Evolutionary conservation across 148 eudicot genomes (phyloP), one percentile per base, ranked within the genome.

Genomic region (Selenicereus undatus): DNA sequence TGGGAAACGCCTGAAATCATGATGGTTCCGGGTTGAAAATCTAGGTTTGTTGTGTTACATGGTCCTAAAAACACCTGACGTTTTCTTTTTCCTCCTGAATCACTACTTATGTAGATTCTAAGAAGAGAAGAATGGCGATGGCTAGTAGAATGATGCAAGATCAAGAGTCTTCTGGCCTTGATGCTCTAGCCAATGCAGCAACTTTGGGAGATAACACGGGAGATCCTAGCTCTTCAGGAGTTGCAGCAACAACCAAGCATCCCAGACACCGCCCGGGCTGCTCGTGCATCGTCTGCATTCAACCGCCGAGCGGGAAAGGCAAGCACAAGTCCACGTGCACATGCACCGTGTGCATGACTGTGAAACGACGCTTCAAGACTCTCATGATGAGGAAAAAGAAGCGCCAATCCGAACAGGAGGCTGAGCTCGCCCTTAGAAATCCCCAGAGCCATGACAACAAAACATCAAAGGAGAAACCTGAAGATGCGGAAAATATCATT

Each of bases 241-340:
- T 86, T 81, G 97, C 93, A 66, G 82, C 88, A 62, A 92, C 97
- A 66, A 90, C 97, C 77, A 92, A 83, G 84, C 97, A 92, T 81
- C 97, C 97, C 16, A 84, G 97, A 85, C 97, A 92, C 74, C 92
- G 94, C 21, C 89, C 91, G 22, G 97, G 94, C 32, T 92, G 97
- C 80, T 86, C 92, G 11, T 92, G 97, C 85, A 92, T 92, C 27
- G 97, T 92, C 36, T 92, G 97, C 85, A 92, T 91, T 65, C 94
- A 92, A 79, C 97, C 94, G 20, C 94, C 97, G 1, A 92, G 94
- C 52, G 94, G 94, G 52, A 91, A 92, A 74, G 97, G 97, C 74
- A 92, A 92, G 79, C 94, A 92, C 85, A 88, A 91, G 68, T 91
- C 97, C 29, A 87, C 85, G 1, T 92, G 97, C 86, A 86, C 84